Base-by-base conservation (phyloP, 148 eudicot genomes). In the Nepenthes mirabilis region DNA sequence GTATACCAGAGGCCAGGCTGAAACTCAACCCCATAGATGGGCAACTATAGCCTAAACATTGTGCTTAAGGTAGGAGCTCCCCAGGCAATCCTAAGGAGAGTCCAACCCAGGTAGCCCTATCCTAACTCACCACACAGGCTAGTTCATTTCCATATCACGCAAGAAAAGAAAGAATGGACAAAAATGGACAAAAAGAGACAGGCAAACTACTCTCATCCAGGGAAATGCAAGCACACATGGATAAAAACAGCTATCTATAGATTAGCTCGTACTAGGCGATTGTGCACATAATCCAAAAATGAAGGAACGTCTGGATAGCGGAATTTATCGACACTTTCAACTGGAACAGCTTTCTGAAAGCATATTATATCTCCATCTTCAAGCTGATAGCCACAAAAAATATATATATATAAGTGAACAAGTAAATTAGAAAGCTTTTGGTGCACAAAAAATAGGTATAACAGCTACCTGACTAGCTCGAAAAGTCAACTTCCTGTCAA, bases 341-440 rank as follows among this genome's bases (percentile, higher is more conserved):
- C 68, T n/a, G 69, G 68, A 65, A 70, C 72, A 37, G 73, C 33
- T 73, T 77, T 86, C 59, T 86, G 93, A 66, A 86, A 78, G 74
- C 93, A 86, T 52, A 86, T 74, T 35, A 86, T 83, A 36, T 86
- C 93, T 34, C 93, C 93, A 62, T 86, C 93, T 77, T 86, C 93
- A 67, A 86, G 85, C 93, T 86, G 74, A 48, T 62, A 58, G 54
- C 4, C 36, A 47, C 40, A 52, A 54, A 49, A 11, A 36, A 8
- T 14, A 65, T 2, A 34, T 1, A 33, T 36, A 50, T 52, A 13
- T 6, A 66, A 14, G 32, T 52, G n/a, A 33, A 45, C 32, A 32
- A 56, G 56, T 62, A 50, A 40, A n/a, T 13, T 36, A 9, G 32
- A 51, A 11, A 50, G 34, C 37, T 36, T 50, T 6, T 1, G 53